Evolutionary conservation across 2,329 filamentous ascomycete genomes (phyloP).

Genomic region (Arthroderma sp.): DNA sequence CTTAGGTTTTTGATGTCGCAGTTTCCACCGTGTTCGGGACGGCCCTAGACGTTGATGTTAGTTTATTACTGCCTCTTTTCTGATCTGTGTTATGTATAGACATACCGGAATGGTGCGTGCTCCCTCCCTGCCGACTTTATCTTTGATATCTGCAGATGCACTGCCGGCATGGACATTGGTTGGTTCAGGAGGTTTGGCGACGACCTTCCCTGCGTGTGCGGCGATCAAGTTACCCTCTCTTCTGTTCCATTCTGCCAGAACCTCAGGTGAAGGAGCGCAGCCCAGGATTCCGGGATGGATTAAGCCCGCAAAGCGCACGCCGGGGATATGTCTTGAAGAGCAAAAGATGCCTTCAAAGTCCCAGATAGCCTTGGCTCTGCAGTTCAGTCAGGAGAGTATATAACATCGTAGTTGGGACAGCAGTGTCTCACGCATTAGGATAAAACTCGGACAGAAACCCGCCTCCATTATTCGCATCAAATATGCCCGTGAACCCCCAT

Average conservation of each 20-base stretch:
- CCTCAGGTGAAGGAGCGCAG: conserved; percentile 66
- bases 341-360: conserved; percentile 69
- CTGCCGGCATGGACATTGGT: conserved; percentile 60
- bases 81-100: conserved; percentile 11
- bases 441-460: conserved; percentile 83
- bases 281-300: conserved; percentile 89
- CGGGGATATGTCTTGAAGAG: conserved; percentile 72
- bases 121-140: conserved; percentile 61
- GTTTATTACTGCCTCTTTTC: neutral
- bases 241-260: conserved; percentile 70
- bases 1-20: conserved; percentile 84
- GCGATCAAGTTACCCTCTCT: conserved; percentile 70
- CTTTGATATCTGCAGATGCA: conserved; percentile 43
- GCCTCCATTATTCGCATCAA: conserved; percentile 68
- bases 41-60: conserved; percentile 29
- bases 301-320: conserved; percentile 74
- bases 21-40: conserved; percentile 80
- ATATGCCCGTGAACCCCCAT: conserved; percentile 83
- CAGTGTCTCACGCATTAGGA: conserved; percentile 54
- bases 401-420: neutral
- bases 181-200: conserved; percentile 64
- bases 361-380: conserved; percentile 57
- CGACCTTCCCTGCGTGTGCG: conserved; percentile 47
- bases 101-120: conserved; percentile 65
- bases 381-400: neutral